A percentile compares a stretch with the other conserved stretches of the same genome.
Conservation (phyloP, 2,329 filamentous ascomycete species). For the Colletotrichum lupini region DNA sequence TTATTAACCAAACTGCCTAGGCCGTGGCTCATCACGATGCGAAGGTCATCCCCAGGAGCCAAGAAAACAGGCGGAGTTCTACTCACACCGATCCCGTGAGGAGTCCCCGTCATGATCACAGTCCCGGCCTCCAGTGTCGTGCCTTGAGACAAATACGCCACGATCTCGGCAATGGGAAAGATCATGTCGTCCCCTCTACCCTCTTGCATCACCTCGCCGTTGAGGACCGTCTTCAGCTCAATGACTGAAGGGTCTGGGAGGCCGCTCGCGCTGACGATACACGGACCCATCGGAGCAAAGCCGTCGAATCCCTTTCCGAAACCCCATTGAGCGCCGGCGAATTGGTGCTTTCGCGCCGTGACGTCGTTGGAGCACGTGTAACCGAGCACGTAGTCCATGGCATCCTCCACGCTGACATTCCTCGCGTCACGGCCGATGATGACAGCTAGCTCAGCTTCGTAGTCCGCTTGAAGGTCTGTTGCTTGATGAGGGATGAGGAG, state of each 20-base stretch:
- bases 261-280: slow-evolving; percentile 30
- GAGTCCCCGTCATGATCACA: slow-evolving; percentile 43
- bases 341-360: slow-evolving; percentile 62
- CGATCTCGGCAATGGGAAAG: slow-evolving; percentile 44
- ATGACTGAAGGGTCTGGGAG: slow-evolving; percentile 25
- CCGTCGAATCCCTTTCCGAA: slow-evolving; percentile 63
- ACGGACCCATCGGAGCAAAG: slow-evolving; percentile 55
- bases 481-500: slow-evolving; percentile 58
- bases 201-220: slow-evolving; percentile 40
- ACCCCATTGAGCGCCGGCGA: slow-evolving; percentile 59
- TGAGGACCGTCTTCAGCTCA: slow-evolving; percentile 37
- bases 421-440: slow-evolving; percentile 59
- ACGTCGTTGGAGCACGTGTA: slow-evolving; percentile 69
- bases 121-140: slow-evolving; percentile 41
- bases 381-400: slow-evolving; percentile 62
- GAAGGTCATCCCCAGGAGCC: slow-evolving; percentile 32
- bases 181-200: slow-evolving; percentile 40
- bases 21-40: slow-evolving; percentile 37
- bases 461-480: slow-evolving; percentile 55
- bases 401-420: slow-evolving; percentile 58
- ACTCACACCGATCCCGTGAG: slow-evolving; percentile 39
- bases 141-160: slow-evolving; percentile 40
- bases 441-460: slow-evolving; percentile 62
- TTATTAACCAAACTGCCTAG: slow-evolving; percentile 39
- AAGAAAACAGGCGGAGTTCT: slow-evolving; percentile 37